These are phyloP conservation scores for Wallacemonas sp. DNA, from an alignment of 208 protist species.

Conservation along the genomic window DNA sequence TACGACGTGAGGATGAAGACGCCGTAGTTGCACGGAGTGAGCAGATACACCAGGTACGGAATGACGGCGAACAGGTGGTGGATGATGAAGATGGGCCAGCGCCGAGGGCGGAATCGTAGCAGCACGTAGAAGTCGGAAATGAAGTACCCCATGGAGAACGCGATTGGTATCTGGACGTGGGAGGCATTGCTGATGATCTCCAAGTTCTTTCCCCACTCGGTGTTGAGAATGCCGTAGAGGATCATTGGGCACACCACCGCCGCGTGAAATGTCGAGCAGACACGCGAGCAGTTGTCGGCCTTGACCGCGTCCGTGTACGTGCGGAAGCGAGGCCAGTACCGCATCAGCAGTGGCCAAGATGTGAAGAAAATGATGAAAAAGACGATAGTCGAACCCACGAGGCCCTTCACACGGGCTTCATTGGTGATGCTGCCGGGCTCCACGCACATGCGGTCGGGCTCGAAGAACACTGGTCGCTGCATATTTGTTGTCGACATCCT, in stretches of 20 bases:
- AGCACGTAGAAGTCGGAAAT: constrained; percentile 34
- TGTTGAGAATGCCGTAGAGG: constrained; percentile 30
- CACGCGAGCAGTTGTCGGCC: constrained; percentile 41
- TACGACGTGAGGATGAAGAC: constrained; percentile 43
- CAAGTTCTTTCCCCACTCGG: constrained; percentile 35
- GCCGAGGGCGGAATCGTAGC: constrained; percentile 28
- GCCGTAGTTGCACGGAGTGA: constrained; percentile 33
- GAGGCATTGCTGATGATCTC: constrained; percentile 31
- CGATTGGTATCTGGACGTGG: constrained; percentile 31
- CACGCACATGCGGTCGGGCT: constrained; percentile 2
- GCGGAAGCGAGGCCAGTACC: constrained; percentile 33
- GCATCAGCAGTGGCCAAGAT: constrained; percentile 28
- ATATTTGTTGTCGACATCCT: neutral
- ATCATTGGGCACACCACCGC: constrained; percentile 37
- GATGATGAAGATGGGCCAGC: constrained; percentile 36
- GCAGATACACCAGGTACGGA: constrained; percentile 51
- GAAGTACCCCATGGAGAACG: constrained; percentile 50
- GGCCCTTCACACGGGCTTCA: constrained; percentile 6
- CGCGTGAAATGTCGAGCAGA: constrained; percentile 42
- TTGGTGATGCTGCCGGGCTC: constrained; percentile 14
- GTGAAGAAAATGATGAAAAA: constrained; percentile 34
- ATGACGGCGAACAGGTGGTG: constrained; percentile 45
- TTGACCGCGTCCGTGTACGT: constrained; percentile 18
- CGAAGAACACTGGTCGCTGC: constrained; percentile 2
- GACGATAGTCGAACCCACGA: neutral